Evolutionary conservation across 2,329 filamentous ascomycete species (phyloP).

Genomic region (Penicillium sclerotiorum): DNA sequence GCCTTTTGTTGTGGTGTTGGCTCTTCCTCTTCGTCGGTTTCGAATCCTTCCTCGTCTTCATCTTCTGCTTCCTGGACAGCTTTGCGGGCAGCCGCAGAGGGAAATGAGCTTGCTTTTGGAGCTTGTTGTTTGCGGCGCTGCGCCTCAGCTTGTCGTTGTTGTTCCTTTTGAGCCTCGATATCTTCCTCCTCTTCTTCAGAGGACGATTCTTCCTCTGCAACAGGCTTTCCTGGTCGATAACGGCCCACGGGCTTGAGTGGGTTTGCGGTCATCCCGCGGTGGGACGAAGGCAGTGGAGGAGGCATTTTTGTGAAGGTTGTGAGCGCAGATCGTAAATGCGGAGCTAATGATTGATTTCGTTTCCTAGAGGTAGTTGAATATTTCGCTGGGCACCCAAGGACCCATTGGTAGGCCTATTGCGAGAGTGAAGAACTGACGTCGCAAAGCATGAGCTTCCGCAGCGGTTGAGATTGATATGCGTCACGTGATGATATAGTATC

Average conservation of each 20-base stretch:
- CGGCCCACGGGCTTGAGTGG: constrained; percentile 72
- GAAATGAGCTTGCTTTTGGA: constrained; percentile 46
- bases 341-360: too few relatives aligned
- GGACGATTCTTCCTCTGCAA: constrained; percentile 51
- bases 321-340: background rate
- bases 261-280: constrained; percentile 85
- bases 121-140: constrained; percentile 48
- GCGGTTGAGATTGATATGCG: constrained; percentile 51
- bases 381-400: background rate
- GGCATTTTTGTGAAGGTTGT: constrained; percentile 37
- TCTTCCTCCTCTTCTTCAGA: constrained; percentile 58
- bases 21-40: constrained; percentile 58
- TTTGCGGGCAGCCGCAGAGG: constrained; percentile 33
- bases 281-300: constrained; percentile 45
- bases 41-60: constrained; percentile 61
- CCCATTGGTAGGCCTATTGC: background rate
- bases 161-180: constrained; percentile 60
- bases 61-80: constrained; percentile 36
- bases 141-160: constrained; percentile 38
- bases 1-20: constrained; percentile 23
- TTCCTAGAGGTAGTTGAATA: too few relatives aligned
- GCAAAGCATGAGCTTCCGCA: constrained; percentile 9
- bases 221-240: constrained; percentile 80
- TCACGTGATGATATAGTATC: constrained; percentile 50
- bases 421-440: constrained; percentile 1